These are phyloP conservation scores for Leishmania guyanensis DNA, from an alignment of 208 protist genomes.

Conservation along the genomic window DNA sequence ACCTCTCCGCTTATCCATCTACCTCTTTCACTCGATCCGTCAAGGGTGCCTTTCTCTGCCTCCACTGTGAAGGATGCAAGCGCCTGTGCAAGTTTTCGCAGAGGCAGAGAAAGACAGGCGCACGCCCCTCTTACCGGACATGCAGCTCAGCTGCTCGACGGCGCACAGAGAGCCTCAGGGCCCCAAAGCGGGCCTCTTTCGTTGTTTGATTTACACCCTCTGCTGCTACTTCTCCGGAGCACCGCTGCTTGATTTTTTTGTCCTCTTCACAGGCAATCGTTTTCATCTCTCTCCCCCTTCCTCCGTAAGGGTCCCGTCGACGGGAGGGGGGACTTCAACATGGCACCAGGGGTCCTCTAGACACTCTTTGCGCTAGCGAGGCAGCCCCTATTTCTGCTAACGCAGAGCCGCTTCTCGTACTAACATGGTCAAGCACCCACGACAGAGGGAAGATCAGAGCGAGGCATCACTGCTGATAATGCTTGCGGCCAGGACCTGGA, in stretches of 20 bases:
- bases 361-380: too few relatives aligned
- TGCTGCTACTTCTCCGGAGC: neutral
- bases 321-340: neutral
- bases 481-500: neutral
- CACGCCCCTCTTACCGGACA: neutral
- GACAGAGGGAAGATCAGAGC: neutral
- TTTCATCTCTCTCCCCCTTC: neutral
- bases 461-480: neutral
- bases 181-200: neutral
- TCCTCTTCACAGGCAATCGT: neutral
- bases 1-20: too few relatives aligned
- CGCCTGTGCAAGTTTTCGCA: neutral
- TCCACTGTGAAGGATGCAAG: neutral
- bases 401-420: neutral
- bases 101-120: neutral
- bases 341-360: too few relatives aligned
- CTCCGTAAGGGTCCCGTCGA: neutral
- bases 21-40: too few relatives aligned
- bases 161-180: neutral
- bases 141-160: neutral
- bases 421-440: neutral
- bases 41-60: neutral
- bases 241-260: neutral
- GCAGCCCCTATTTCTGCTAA: neutral
- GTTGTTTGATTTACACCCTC: neutral